Evolutionary conservation across 345 rosid genomes (phyloP).

Genomic region (Orychophragmus violaceus): DNA sequence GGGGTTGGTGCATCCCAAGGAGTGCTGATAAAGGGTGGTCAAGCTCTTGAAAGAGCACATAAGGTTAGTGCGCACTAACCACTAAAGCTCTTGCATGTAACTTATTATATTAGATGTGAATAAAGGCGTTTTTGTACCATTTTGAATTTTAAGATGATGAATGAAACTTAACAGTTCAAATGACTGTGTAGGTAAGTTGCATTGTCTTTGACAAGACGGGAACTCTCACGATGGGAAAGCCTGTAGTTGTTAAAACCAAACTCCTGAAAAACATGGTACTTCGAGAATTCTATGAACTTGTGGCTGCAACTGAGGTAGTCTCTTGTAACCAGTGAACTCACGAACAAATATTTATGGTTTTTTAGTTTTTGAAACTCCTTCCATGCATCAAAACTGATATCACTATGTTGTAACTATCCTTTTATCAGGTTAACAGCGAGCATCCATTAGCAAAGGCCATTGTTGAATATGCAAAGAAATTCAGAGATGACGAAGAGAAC

Average conservation of each 20-base stretch:
- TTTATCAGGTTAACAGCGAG: constrained; percentile 69
- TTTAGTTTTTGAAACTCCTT: background rate
- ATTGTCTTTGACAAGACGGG: constrained; percentile 98
- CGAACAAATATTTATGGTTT: background rate
- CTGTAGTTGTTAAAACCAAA: constrained; percentile 68
- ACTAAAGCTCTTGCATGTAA: background rate
- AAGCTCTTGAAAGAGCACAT: constrained; percentile 82
- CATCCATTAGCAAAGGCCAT: constrained; percentile 90
- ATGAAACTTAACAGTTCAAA: background rate
- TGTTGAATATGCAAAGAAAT: constrained; percentile 73
- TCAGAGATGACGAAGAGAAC: constrained; percentile 70
- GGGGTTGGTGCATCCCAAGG: constrained; percentile 99
- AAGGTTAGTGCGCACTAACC: constrained; percentile 38
- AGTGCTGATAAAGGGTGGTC: constrained; percentile 90
- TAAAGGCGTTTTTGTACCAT: background rate
- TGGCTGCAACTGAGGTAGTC: constrained; percentile 81
- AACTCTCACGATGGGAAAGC: constrained; percentile 89
- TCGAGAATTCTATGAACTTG: constrained; percentile 64
- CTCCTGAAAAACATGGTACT: constrained; percentile 68
- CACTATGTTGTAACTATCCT: background rate
- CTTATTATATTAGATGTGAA: background rate
- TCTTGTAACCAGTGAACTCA: background rate
- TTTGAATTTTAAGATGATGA: background rate
- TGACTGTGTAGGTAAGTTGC: constrained; percentile 59
- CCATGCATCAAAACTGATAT: background rate